Evolutionary conservation across 441 rosid genomes (phyloP), one percentile per base, ranked within the genome.

Genomic region (Jatropha podagrica): DNA sequence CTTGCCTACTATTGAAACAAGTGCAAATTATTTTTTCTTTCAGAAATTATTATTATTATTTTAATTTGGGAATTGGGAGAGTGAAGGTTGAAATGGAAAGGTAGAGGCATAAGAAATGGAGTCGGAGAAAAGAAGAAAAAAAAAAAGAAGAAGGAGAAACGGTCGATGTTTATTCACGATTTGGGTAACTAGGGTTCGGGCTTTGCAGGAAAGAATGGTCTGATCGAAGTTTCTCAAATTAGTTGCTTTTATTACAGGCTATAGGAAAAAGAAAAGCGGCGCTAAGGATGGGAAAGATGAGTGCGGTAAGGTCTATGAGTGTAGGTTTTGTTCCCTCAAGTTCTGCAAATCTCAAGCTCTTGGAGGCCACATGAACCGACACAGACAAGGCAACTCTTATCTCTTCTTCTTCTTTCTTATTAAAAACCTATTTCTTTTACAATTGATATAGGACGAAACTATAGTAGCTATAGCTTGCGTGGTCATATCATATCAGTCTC

Each of bases 281-380:
- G 85, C 63, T 41, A 88, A 84, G 86, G 92, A 90, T 77, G 94
- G 97, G 80, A 91, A 92, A 83, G 97, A 92, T 76, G 97, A 92
- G 83, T 80, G 90, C 42, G 95, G 86, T 81, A 92, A 89, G 83
- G 92, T 89, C 84, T 96, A 96, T 56, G 92, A 94, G 83, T 96
- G 99, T 83, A 88, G 99, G 94, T 96, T 96, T 87, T 96, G 99
- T 81, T 92, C 99, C 89, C 98, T 96, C 79, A 94, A 89, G 97
- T 96, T 96, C 87, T 91, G 92, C 92, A 96, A 96, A 86, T 96
- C 99, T 74, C 99, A 96, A 94, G 99, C 99, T 74, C 99, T 96
- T 12, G 99, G 99, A 46, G 99, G 98, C 72, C 99, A 96, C 91
- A 96, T 96, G 99, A 96, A 96, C 86, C 97, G 99, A 83, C 99